phyloP scores from a whole-genome alignment of 2,329 filamentous ascomycete genomes.

The Xylaria sp. region DNA sequence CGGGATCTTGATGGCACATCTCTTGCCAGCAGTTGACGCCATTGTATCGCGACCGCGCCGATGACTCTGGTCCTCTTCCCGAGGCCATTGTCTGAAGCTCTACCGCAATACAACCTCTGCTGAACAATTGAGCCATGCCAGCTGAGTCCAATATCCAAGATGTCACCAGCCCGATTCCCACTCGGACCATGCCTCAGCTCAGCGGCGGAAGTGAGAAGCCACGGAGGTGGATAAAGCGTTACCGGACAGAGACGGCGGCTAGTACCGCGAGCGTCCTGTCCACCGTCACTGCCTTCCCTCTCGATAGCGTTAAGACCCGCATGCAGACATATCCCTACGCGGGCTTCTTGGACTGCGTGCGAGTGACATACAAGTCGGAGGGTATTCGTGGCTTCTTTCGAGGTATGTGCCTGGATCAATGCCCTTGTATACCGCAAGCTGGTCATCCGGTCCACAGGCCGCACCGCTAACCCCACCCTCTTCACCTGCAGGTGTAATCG shows the following conservation, averaged over 20 bases:
- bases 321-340: constrained; percentile 85
- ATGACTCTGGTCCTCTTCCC: constrained; percentile 57
- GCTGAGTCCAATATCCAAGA: constrained; percentile 44
- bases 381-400: constrained; percentile 78
- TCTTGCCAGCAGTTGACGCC: constrained; percentile 48
- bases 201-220: constrained; percentile 37
- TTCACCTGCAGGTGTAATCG: constrained; percentile 63
- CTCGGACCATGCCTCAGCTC: constrained; percentile 48
- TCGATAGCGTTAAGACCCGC: constrained; percentile 87
- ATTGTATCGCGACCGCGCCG: constrained; percentile 61
- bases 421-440: not conserved
- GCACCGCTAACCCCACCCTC: constrained; percentile 29
- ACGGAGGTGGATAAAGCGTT: constrained; percentile 67
- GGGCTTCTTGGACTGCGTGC: constrained; percentile 74
- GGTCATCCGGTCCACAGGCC: constrained; percentile 1
- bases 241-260: constrained; percentile 79
- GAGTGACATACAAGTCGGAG: constrained; percentile 75
- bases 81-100: constrained; percentile 53
- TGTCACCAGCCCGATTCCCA: constrained; percentile 48
- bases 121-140: constrained; percentile 40
- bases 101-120: constrained; percentile 44
- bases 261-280: constrained; percentile 77
- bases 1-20: constrained; percentile 56
- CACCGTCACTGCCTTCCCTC: constrained; percentile 79
- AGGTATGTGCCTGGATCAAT: constrained; percentile 56